Conservation (phyloP, 1,139 yeast species). For the Suhomyces anneliseae region DNA sequence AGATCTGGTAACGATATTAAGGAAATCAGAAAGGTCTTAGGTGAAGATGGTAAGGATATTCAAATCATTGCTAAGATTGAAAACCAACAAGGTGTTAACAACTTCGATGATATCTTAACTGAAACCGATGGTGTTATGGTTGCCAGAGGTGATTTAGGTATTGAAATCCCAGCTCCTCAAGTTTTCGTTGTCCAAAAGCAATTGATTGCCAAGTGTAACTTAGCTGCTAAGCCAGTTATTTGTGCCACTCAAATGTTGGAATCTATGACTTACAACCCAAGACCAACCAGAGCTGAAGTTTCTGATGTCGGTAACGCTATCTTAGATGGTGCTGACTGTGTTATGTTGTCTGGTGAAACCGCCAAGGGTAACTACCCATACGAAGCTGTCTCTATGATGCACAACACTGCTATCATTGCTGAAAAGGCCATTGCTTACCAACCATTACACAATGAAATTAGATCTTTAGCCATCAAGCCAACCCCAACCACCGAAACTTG, state of each 20-base stretch:
- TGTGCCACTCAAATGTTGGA: slow-evolving; percentile 99
- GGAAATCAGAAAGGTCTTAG: slow-evolving; percentile 90
- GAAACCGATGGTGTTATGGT: slow-evolving; percentile 99
- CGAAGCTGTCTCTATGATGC: slow-evolving; percentile 98
- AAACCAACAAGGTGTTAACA: slow-evolving; percentile 99
- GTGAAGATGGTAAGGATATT: slow-evolving; percentile 94
- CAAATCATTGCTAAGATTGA: slow-evolving; percentile 97
- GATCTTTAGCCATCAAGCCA: slow-evolving; percentile 83
- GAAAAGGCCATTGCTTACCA: slow-evolving; percentile 95
- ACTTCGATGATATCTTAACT: slow-evolving; percentile 90
- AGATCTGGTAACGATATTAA: slow-evolving; percentile 89
- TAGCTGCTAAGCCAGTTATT: slow-evolving; percentile 98
- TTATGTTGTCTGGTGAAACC: slow-evolving; percentile 98
- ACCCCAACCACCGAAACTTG: slow-evolving; percentile 94
- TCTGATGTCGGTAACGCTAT: slow-evolving; percentile 99
- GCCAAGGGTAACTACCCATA: slow-evolving; percentile 99
- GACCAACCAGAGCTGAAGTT: slow-evolving; percentile 99
- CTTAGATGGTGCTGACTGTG: slow-evolving; percentile 99
- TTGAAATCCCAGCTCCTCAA: slow-evolving; percentile 98
- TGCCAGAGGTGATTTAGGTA: slow-evolving; percentile 99
- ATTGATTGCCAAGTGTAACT: slow-evolving; percentile 97
- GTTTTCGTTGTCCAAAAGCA: slow-evolving; percentile 98
- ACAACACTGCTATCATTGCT: slow-evolving; percentile 93
- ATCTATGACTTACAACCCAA: slow-evolving; percentile 99
- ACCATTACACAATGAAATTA: slow-evolving; percentile 84